Base-by-base conservation (phyloP, 768 basidiomycete species). In the Mrakia blollopis region DNA sequence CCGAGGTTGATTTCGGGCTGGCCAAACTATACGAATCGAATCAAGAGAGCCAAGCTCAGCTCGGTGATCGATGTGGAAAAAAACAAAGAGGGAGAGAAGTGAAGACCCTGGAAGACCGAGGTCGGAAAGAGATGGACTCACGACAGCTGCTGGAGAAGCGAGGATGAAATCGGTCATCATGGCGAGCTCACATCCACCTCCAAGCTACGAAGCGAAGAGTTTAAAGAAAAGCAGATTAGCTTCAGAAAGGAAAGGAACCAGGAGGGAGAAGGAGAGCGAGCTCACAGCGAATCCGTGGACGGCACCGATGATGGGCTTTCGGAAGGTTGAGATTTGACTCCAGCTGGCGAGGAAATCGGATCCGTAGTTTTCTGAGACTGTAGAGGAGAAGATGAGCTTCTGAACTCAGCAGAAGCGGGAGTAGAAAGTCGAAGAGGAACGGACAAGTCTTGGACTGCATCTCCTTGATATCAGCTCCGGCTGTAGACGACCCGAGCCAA, bases 381-480 rank as follows among this genome's bases (percentile, higher is more conserved):
- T 9, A 30, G 32, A 30, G 50, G 67, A n/a, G 41, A 41, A 35
- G 47, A 5, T 25, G 13, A 52, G 11, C 30, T 37, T 61, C 37
- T 52, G 25, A 50, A 41, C 2, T 28, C 35, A 28, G 23, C 47
- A n/a, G 39, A 30, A n/a, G 32, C 8, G n/a, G 44, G 16, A 28
- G 57, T 32, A 21, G 13, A 50, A 84, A n/a, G n/a, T n/a, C n/a
- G n/a, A n/a, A 44, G 11, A 44, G 3, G 10, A 14, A 44, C 89
- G 82, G 81, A 94, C 93, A 97, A 77, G 89, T 86, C 85, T 94
- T 94, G 85, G 95, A 92, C 84, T 94, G 94, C 96, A 98, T 98
- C 85, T 98, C 94, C 85, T 97, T 98, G 85, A 99, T 98, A 84
- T 99, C 96, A 30, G 96, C 96, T 3, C 96, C 94, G 80, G 94